Conservation (phyloP, 805 yeast species). For the Saccharomyces eubayanus region DNA sequence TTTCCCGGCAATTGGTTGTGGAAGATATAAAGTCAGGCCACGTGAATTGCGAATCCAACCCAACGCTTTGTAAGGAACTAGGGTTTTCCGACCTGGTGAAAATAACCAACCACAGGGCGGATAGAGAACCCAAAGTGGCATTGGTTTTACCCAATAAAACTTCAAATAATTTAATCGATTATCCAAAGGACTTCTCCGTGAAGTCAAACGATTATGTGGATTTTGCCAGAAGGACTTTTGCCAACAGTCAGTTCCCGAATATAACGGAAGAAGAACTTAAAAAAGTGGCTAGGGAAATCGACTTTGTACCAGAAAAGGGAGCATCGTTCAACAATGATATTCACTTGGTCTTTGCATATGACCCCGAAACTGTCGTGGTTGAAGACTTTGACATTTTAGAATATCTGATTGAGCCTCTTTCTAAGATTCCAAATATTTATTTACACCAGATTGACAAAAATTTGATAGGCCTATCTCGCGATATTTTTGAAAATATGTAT, state of each 20-base stretch:
- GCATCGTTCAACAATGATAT: constrained; percentile 25
- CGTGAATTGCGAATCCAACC: constrained; percentile 49
- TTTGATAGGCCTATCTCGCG: constrained; percentile 36
- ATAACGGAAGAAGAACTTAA: constrained; percentile 14
- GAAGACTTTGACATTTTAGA: constrained; percentile 61
- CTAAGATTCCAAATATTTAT: constrained; percentile 48
- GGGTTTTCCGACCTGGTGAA: constrained; percentile 35
- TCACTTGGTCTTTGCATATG: constrained; percentile 46
- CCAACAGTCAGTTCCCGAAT: constrained; percentile 37
- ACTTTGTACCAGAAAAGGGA: constrained; percentile 15
- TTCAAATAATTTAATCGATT: constrained; percentile 22
- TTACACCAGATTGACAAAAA: constrained; percentile 46
- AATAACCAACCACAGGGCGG: constrained; percentile 7
- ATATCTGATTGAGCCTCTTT: constrained; percentile 50
- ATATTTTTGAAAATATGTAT: constrained; percentile 29
- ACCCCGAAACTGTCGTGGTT: constrained; percentile 35
- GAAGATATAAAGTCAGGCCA: constrained; percentile 41
- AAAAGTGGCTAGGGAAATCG: constrained; percentile 13
- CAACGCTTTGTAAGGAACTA: constrained; percentile 43
- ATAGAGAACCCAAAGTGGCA: constrained; percentile 36
- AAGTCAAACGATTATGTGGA: constrained; percentile 30
- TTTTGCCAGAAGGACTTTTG: constrained; percentile 42
- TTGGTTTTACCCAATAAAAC: constrained; percentile 45
- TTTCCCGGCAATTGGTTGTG: constrained; percentile 41
- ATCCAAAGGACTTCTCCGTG: constrained; percentile 15